A percentile compares a stretch with the other conserved stretches of the same genome.
These are phyloP conservation scores for Wickerhamiella brachini DNA, from an alignment of 805 yeast species.

Conservation along the genomic window DNA sequence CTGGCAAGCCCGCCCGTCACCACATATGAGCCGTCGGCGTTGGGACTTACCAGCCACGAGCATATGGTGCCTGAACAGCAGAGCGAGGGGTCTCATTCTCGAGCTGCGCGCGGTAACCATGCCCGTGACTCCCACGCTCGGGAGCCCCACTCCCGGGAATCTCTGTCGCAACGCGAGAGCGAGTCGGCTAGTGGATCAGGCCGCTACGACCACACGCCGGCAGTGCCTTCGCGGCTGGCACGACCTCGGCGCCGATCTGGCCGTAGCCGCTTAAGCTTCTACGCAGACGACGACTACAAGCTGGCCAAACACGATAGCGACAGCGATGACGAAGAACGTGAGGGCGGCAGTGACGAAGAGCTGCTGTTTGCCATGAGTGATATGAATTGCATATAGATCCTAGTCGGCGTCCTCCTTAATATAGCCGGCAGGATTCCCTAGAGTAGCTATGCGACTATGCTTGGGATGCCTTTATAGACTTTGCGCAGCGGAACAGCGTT, in stretches of 20 bases:
- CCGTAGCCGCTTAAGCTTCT: conserved; percentile 16
- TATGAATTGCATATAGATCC: conserved; percentile 9
- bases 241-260: conserved; percentile 8
- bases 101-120: too few species aligned
- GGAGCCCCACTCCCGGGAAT: too few species aligned
- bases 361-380: conserved; percentile 19
- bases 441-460: not conserved
- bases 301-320: conserved; percentile 1
- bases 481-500: too few species aligned
- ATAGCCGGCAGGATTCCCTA: not conserved
- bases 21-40: not conserved
- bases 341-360: conserved; percentile 12
- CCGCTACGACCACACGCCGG: conserved; percentile 20
- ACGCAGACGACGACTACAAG: conserved; percentile 6
- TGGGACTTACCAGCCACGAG: too few species aligned
- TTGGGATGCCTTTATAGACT: too few species aligned
- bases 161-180: conserved; percentile 5
- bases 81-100: too few species aligned
- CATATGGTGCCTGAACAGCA: too few species aligned
- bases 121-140: too few species aligned
- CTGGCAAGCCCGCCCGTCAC: not conserved
- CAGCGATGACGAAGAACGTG: conserved; percentile 6
- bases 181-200: not conserved
- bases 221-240: conserved; percentile 25
- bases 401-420: not conserved